Evolutionary conservation across 73 alveolate species (phyloP), one percentile per base, ranked within the genome.

Genomic region (Tetrahymena elliotti): DNA sequence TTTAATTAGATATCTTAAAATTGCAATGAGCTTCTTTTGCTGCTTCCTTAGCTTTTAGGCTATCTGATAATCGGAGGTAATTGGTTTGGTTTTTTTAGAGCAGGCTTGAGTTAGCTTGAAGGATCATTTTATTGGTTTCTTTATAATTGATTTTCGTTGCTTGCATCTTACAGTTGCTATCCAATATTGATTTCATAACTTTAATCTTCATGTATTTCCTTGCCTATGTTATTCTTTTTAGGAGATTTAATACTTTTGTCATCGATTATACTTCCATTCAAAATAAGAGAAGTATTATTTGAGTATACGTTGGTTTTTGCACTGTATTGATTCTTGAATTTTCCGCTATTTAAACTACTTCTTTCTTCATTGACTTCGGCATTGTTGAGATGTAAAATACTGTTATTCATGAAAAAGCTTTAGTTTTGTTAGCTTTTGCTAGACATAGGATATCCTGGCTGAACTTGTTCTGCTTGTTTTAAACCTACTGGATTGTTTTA

Each of bases 221-320:
- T 68, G 10, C 36, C 88, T 68, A 68, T 68, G 88, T 68, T 68
- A 31, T 27, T 68, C 34, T 68, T 68, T 31, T 68, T n/a, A n/a
- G 88, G 88, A 68, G 88, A 68, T 68, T 68, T 68, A 68, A 68
- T 27, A 68, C 36, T 68, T 27, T 68, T 68, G 88, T 68, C 88
- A 68, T 68, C 88, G 24, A 68, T 68, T 68, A 68, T 68, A 68
- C 88, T 68, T 68, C 88, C 88, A 68, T 68, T 68, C 88, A 68
- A 68, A 68, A 68, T 68, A 68, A 68, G 88, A 68, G 88, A 68
- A 68, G 88, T 68, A 68, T 68, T 68, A 68, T 68, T 68, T 27
- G 88, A 68, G 88, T 68, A 68, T 68, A 68, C 88, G 88, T 68
- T 68, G 88, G 88, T 68, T 68, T 68, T 68, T 68, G 88, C 88